Percentiles rank a stretch among this genome's conserved stretches.
These are phyloP conservation scores for Juncus inflexus DNA, from an alignment of 176 grass and related monocot species.

Conservation along the genomic window DNA sequence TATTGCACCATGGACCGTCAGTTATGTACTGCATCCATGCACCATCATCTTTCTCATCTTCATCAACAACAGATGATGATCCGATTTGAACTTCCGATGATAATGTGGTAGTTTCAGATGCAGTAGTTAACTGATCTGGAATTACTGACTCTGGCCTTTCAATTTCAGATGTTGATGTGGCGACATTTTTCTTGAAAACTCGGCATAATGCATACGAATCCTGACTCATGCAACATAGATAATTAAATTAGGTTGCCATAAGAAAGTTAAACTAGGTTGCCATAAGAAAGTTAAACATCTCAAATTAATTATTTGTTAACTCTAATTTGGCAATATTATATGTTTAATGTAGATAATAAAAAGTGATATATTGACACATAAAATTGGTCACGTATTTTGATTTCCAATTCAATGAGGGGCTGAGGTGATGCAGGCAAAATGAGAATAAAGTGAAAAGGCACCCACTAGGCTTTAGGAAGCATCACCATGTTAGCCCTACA, in stretches of 20 bases:
- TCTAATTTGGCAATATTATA: background rate
- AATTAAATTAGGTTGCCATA: background rate
- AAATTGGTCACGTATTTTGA: too few species aligned
- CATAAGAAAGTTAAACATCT: too few species aligned
- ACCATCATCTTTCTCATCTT: conserved; percentile 70
- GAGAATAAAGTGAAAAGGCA: conserved; percentile 92
- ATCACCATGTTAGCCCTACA: conserved; percentile 48
- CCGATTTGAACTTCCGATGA: conserved; percentile 28
- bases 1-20: conserved; percentile 65
- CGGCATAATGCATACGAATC: conserved; percentile 89
- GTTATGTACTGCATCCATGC: conserved; percentile 99
- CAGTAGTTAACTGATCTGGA: conserved; percentile 29
- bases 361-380: too few species aligned
- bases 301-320: too few species aligned
- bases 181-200: conserved; percentile 94
- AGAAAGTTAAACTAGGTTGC: too few species aligned
- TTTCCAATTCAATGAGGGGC: too few species aligned
- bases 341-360: background rate
- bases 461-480: conserved; percentile 58
- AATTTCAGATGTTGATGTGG: conserved; percentile 27
- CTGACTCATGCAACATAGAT: conserved; percentile 36
- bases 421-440: conserved; percentile 1
- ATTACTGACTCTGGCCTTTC: conserved; percentile 47
- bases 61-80: conserved; percentile 53
- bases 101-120: conserved; percentile 15